Conservation (phyloP, 805 yeast genomes). For the Starmerella gropengiesseri region DNA sequence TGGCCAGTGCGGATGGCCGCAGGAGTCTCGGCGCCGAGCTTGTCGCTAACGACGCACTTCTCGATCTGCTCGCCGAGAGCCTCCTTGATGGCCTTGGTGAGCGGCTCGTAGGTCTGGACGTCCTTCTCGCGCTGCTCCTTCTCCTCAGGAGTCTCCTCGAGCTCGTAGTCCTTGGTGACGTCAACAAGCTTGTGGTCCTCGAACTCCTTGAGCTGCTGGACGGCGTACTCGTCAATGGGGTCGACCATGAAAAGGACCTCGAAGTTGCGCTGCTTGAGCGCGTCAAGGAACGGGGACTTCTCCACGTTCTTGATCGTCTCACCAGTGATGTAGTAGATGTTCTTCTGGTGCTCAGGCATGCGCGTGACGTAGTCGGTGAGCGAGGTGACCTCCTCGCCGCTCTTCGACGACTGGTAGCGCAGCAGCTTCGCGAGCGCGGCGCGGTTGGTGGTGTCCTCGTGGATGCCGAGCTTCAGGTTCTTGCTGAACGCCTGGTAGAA, state of each 20-base stretch:
- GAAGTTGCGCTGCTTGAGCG: conserved; percentile 94
- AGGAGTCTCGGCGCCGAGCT: conserved; percentile 86
- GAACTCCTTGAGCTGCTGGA: conserved; percentile 97
- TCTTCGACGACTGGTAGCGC: conserved; percentile 95
- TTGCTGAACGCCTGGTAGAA: conserved; percentile 96
- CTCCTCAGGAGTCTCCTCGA: conserved; percentile 94
- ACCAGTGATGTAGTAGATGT: conserved; percentile 98
- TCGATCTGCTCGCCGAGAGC: conserved; percentile 97
- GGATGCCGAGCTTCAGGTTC: conserved; percentile 97
- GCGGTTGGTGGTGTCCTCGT: conserved; percentile 98
- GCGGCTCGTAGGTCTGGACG: conserved; percentile 80
- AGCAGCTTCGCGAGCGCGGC: conserved; percentile 85
- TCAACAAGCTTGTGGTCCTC: conserved; percentile 99
- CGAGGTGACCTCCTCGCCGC: conserved; percentile 87
- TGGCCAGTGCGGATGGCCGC: conserved; percentile 99
- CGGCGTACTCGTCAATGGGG: conserved; percentile 99
- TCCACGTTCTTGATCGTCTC: conserved; percentile 95
- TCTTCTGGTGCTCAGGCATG: conserved; percentile 99
- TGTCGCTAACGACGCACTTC: conserved; percentile 97
- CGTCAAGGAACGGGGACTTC: conserved; percentile 98
- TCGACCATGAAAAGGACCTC: conserved; percentile 97
- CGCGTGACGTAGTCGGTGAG: conserved; percentile 95
- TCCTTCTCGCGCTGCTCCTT: conserved; percentile 89
- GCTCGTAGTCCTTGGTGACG: conserved; percentile 97
- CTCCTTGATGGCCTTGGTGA: conserved; percentile 93